Base-by-base conservation (phyloP, 441 rosid species). In the Melastoma candidum region DNA sequence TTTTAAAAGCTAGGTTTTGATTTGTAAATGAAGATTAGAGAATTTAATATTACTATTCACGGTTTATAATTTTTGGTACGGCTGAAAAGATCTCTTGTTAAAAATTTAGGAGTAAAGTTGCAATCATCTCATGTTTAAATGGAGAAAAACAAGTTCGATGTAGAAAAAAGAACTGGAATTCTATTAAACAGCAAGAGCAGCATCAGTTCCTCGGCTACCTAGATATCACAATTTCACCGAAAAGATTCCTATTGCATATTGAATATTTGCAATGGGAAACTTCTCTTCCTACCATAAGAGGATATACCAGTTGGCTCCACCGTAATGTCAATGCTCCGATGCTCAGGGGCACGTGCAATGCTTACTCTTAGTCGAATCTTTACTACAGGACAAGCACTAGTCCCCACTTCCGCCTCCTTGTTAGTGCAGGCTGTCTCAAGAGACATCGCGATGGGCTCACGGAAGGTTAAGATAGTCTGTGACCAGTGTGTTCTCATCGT, bases 401-500 rank as follows among this genome's bases (percentile, higher is more conserved):
- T 78, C 44, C 89, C 92, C 14, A 79, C 64, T 39, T 55, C 60
- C 26, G 74, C 71, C 26, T 62, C 54, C 65, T 62, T 63, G 48
- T 75, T 65, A 46, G 63, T 51, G 46, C 49, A 50, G 39, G 54
- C 63, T 46, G 69, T 54, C 49, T 57, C 55, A 0, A 64, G 14
- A 44, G 82, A 71, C 47, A 78, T 66, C 36, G 84, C 82, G 69
- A 87, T 79, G 29, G 98, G 96, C 57, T 92, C 87, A 47, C 47
- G 65, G 55, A 92, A 85, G 6, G 95, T 87, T 63, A 92, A 65
- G 57, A 92, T 69, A 4, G 98, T 92, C 61, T 92, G 98, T 3
- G 83, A 63, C 98, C 98, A 92, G 49, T 92, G 98, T 10, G 98
- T 92, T 74, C 71, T 81, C 36, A 82, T 81, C 44, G 85, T 79